Percentiles rank a stretch among this genome's conserved stretches.
Conservation (phyloP, 495 filamentous ascomycete species). For the Xylaria curta region DNA sequence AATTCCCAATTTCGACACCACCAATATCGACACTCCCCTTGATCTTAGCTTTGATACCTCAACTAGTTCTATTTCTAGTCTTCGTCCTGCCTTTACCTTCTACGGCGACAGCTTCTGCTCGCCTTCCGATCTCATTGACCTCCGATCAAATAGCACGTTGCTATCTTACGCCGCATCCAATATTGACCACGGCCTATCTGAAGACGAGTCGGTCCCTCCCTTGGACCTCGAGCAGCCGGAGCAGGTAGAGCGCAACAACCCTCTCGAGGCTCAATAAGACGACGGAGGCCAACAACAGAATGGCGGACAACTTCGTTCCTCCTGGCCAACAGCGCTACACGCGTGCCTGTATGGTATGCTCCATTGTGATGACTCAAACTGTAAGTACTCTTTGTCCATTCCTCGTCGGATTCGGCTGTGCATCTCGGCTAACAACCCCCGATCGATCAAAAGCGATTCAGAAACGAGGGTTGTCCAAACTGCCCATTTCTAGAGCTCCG, state of each 20-base stretch:
- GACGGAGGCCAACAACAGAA: conserved; percentile 15
- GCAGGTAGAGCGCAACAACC: not conserved
- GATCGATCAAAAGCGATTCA: conserved; percentile 66
- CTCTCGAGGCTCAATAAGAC: not conserved
- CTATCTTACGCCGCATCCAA: not conserved
- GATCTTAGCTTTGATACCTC: not conserved
- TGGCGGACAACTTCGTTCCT: conserved; percentile 64
- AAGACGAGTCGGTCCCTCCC: not conserved
- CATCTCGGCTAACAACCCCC: conserved; percentile 6
- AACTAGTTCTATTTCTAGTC: not conserved
- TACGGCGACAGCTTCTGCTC: not conserved
- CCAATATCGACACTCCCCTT: not conserved
- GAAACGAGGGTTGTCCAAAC: conserved; percentile 89
- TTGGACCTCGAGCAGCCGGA: not conserved
- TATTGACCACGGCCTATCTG: not conserved
- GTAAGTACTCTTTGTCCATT: conserved; percentile 52
- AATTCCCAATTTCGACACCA: not conserved
- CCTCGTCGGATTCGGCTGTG: not conserved
- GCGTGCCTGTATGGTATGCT: conserved; percentile 98
- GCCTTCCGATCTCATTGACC: not conserved
- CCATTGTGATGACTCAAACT: conserved; percentile 79
- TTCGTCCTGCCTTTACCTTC: not conserved
- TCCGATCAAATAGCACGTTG: not conserved
- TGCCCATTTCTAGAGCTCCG: conserved; percentile 86
- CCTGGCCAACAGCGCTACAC: conserved; percentile 77